Base-by-base conservation (phyloP, 1,139 yeast species). In the Arxiozyma heterogenica region DNA sequence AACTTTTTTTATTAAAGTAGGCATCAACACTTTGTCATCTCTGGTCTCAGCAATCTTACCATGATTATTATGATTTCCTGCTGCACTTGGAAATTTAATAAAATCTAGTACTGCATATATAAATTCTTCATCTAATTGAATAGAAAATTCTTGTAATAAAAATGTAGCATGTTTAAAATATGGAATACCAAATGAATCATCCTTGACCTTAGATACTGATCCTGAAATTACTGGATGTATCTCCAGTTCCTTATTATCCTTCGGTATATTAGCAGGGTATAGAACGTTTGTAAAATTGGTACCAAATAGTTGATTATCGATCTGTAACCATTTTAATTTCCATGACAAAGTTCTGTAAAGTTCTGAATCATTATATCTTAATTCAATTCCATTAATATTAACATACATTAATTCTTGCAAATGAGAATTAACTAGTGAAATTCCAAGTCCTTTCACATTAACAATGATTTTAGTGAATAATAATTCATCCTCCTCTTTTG, bases 121-220 rank as follows among this genome's bases (percentile, higher is more conserved):
- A 69, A 94, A 90, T 67, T 91, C 97, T 69, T 94, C 98, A 68
- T 94, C 98, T 51, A 93, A 79, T 64, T 93, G 98, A 53, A 93
- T 72, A 0, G 97, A 84, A 79, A 94, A 80, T 66, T 93, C 97
- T 71, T 94, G 98, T 53, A 94, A 70, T 56, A 94, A 73, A 1
- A 88, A 66, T 0, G 98, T 91, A 0, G 97, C 96, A 71, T 90
- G 91, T 68, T 94, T 94, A 65, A 91, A 82, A 66, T 86, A 91
- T 20, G 84, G 71, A 15, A 94, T 94, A 27, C 98, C 98, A 69
- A 91, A 96, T 11, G 87, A 76, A 51, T 86, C 88, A 70, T 91
- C 98, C 60, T 88, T 88, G 21, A 93, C 87, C 57, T 82, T 80
- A 20, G 96, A 86, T 2, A 90, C 70, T 0, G 97, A 84, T 0